phyloP scores from a whole-genome alignment of 2,329 filamentous ascomycete species.

The Diaporthe citri region DNA sequence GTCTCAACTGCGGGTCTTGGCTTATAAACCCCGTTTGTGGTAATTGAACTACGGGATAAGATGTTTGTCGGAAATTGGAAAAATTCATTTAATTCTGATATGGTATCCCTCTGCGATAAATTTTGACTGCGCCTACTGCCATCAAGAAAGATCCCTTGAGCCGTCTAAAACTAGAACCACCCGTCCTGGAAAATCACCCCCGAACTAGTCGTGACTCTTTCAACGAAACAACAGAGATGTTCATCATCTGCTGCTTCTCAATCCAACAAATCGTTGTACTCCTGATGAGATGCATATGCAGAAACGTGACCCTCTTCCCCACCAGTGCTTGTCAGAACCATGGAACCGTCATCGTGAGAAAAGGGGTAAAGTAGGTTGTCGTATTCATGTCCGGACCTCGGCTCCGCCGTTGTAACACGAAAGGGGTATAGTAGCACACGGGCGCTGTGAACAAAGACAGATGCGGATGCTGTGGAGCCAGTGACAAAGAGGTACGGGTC shows the following conservation, averaged over 20 bases:
- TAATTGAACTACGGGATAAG: not conserved
- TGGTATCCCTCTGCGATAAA: slow-evolving; percentile 7
- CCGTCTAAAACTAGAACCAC: not conserved
- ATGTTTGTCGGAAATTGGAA: too few species aligned
- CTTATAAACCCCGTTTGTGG: not conserved
- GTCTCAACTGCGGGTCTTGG: not conserved
- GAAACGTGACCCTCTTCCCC: not conserved
- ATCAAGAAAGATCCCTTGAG: not conserved
- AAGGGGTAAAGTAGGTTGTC: not conserved
- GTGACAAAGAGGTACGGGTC: slow-evolving; percentile 24
- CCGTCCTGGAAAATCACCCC: not conserved
- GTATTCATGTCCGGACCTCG: not conserved
- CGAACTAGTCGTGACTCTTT: not conserved
- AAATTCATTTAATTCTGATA: not conserved
- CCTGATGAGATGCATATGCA: slow-evolving; percentile 33
- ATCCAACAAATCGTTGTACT: slow-evolving; percentile 25
- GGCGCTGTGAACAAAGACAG: slow-evolving; percentile 23
- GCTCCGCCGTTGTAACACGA: not conserved
- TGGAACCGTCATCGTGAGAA: not conserved
- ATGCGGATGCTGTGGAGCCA: slow-evolving; percentile 13
- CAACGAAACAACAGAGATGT: not conserved
- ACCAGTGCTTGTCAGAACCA: not conserved
- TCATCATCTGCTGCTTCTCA: not conserved
- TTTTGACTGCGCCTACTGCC: not conserved
- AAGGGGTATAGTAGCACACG: slow-evolving; percentile 29